A percentile compares a stretch with the other conserved stretches of the same genome.
Conservation (phyloP, 2,329 filamentous ascomycete species). For the Penicillium corylophilum region DNA sequence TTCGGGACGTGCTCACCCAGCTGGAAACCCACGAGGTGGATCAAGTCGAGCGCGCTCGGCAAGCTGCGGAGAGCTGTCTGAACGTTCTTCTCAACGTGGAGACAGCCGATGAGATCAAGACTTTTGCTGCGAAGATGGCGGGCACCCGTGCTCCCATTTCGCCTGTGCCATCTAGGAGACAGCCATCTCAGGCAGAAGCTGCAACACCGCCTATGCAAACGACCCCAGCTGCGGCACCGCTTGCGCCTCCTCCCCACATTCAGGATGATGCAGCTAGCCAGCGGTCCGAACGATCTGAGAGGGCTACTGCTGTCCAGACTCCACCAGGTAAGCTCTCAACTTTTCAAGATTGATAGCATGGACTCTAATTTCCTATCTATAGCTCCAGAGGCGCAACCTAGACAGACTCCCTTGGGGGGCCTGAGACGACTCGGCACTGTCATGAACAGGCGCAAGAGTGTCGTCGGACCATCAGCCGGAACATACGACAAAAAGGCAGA, state of each 20-base stretch:
- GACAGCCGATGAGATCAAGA: conserved; percentile 78
- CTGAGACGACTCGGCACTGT: conserved; percentile 49
- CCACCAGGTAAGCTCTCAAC: conserved; percentile 34
- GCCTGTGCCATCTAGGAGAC: conserved; percentile 14
- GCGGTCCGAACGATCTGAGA: conserved; percentile 51
- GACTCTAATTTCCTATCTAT: conserved; percentile 7
- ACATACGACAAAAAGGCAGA: conserved; percentile 31
- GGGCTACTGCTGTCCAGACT: conserved; percentile 24
- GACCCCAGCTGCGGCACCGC: conserved; percentile 21
- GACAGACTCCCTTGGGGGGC: conserved; percentile 44
- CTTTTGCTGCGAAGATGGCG: conserved; percentile 37
- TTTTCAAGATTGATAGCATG: not conserved
- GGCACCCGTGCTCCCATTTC: conserved; percentile 14
- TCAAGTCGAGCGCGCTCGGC: conserved; percentile 72
- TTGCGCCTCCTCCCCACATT: conserved; percentile 32
- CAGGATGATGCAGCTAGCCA: conserved; percentile 57
- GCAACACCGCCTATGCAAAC: conserved; percentile 4
- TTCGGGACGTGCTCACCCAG: conserved; percentile 88
- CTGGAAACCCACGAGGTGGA: conserved; percentile 92
- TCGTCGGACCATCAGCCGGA: conserved; percentile 35
- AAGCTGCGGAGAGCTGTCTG: conserved; percentile 74
- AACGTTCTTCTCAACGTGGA: conserved; percentile 82
- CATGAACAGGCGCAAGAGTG: conserved; percentile 48
- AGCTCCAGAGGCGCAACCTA: conserved; percentile 42
- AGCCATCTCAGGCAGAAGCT: conserved; percentile 17